Evolutionary conservation across 805 yeast species (phyloP), one percentile per base, ranked within the genome.

Genomic region (Saturnispora halmiae): DNA sequence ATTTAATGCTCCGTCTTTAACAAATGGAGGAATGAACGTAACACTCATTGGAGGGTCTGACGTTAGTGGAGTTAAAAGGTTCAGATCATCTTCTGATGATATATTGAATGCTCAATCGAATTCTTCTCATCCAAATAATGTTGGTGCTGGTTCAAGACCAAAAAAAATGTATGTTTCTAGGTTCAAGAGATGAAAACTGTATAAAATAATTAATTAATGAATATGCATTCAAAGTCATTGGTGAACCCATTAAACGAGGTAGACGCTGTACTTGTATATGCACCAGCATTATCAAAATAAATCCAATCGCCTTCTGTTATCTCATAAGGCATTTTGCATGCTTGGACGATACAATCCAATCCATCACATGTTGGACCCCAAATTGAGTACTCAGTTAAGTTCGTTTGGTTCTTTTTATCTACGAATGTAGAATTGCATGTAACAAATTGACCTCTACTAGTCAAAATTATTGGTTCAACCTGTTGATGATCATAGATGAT

Each of bases 361-460:
- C 96, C 96, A 63, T 90, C 98, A 65, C 98, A 90, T 15, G 97
- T 90, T 34, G 97, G 98, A 5, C 98, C 98, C 98, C 98, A 90
- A 45, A 92, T 71, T 3, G 95, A 83, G 40, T 73, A 80, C 29
- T 47, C 48, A 30, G 51, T 44, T 32, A 24, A 22, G 16, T 36
- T 19, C 7, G 39, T 20, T 31, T 31, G 19, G 6, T 11, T 13
- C 6, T n/a, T 21, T 14, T 20, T 31, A 22, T 10, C 36, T 22
- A n/a, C n/a, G n/a, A n/a, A n/a, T n/a, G n/a, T n/a, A n/a, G n/a
- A n/a, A n/a, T n/a, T n/a, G n/a, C n/a, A n/a, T n/a, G 15, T 6
- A 13, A 13, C 13, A 16, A 20, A 11, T 11, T 40, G 4, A 4
- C 37, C 41, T 15, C 54, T 60, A 46, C 77, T 78, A 34, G 75